Percentiles rank a stretch among this genome's conserved stretches.
Conservation (phyloP, 495 filamentous ascomycete genomes). For the Trichoderma virens region DNA sequence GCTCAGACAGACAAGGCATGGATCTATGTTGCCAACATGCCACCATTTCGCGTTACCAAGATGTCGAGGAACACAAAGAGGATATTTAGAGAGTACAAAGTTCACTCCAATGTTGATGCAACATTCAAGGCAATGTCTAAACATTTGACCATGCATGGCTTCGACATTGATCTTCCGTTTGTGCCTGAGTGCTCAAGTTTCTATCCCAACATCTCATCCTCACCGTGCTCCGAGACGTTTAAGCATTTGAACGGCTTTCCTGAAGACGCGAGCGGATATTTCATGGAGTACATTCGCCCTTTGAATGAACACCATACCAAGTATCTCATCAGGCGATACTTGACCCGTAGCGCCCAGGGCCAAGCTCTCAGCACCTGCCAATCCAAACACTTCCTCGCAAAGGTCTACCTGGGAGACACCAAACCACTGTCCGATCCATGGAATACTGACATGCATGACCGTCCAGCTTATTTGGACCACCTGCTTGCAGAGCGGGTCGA, state of each 20-base stretch:
- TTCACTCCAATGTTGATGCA: not conserved
- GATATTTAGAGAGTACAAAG: not conserved
- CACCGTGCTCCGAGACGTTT: not conserved
- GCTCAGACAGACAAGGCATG: not conserved
- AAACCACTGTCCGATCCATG: not conserved
- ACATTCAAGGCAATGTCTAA: constrained; percentile 2
- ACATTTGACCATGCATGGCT: not conserved
- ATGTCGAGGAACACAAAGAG: not conserved
- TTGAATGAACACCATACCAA: not conserved
- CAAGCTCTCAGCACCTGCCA: not conserved
- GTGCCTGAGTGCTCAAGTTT: not conserved
- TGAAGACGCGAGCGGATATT: constrained; percentile 1
- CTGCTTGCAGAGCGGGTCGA: not conserved
- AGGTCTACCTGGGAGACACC: not conserved
- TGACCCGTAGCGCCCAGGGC: not conserved
- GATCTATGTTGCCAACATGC: constrained; percentile 6
- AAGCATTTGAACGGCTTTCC: not conserved
- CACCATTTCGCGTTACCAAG: constrained; percentile 1
- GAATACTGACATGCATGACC: not conserved
- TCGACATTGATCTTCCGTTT: constrained; percentile 1
- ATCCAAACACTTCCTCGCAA: constrained; percentile 7
- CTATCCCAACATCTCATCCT: not conserved
- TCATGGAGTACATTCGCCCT: constrained; percentile 3
- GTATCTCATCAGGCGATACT: not conserved
- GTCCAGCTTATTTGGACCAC: not conserved